These are phyloP conservation scores for Saturnispora kantuleensis DNA, from an alignment of 805 yeast genomes.

Conservation along the genomic window DNA sequence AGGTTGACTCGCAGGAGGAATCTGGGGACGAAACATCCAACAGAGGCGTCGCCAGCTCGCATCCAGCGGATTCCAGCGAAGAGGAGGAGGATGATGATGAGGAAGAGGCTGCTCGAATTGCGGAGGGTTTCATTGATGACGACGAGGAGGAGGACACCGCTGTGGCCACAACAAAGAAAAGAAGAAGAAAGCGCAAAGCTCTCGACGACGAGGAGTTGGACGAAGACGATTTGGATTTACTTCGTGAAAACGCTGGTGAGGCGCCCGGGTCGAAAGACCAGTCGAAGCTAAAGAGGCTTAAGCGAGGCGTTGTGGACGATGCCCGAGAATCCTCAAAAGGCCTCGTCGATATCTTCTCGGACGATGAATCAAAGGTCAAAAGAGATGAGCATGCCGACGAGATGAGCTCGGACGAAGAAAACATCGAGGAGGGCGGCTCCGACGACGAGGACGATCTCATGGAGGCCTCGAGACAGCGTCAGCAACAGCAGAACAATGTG, in stretches of 20 bases:
- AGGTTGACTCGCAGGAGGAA: conserved; percentile 1
- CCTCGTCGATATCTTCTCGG: conserved; percentile 63
- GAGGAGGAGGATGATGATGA: conserved; percentile 91
- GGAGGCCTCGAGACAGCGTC: conserved; percentile 22
- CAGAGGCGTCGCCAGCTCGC: too few relatives aligned
- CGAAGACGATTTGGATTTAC: conserved; percentile 88
- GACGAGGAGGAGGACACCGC: conserved; percentile 47
- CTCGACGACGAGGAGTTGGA: conserved; percentile 60
- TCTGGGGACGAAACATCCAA: background rate
- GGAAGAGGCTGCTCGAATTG: conserved; percentile 78
- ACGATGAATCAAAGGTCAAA: conserved; percentile 30
- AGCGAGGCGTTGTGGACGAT: conserved; percentile 48
- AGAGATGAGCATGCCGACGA: conserved; percentile 22
- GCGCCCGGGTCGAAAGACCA: conserved; percentile 32
- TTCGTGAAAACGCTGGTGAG: conserved; percentile 87
- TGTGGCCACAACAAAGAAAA: conserved; percentile 28
- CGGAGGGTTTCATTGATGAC: conserved; percentile 91
- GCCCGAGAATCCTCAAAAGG: conserved; percentile 27
- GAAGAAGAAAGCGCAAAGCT: conserved; percentile 34
- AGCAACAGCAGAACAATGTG: conserved; percentile 14
- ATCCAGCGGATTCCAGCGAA: conserved; percentile 55
- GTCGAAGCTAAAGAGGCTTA: conserved; percentile 68
- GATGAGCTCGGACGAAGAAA: conserved; percentile 20
- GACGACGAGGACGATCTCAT: conserved; percentile 25
- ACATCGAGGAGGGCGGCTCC: conserved; percentile 16